phyloP scores from a whole-genome alignment of 495 filamentous ascomycete genomes.

The Xylaria telfairii region DNA sequence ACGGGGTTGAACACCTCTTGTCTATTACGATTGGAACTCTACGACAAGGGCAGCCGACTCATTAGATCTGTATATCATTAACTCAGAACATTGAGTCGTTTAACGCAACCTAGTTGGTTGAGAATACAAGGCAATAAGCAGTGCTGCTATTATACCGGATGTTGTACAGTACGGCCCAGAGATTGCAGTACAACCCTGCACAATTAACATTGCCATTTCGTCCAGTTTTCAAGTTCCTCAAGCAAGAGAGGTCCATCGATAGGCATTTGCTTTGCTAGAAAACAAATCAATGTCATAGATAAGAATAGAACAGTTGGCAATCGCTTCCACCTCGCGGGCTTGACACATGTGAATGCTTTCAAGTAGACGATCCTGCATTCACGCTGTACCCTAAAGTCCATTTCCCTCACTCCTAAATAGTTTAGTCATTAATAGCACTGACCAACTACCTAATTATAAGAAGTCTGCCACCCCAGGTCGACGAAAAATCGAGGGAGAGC shows the following conservation, averaged over 20 bases:
- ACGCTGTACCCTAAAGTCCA: not conserved
- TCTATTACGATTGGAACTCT: conserved; percentile 83
- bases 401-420: not conserved
- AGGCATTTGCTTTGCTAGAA: not conserved
- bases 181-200: not conserved
- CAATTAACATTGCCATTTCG: not conserved
- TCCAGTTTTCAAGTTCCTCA: not conserved
- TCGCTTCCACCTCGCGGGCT: not conserved
- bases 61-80: not conserved
- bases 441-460: not conserved
- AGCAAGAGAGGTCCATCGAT: not conserved
- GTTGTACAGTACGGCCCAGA: not conserved
- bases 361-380: not conserved
- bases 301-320: not conserved
- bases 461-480: not conserved
- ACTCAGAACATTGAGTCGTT: not conserved
- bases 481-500: not conserved
- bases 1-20: conserved; percentile 75
- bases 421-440: not conserved
- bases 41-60: conserved; percentile 45
- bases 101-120: not conserved
- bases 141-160: not conserved
- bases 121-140: not conserved
- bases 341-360: not conserved
- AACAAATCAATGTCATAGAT: not conserved